Conservation (phyloP, 2,329 filamentous ascomycete genomes). For the Pyricularia sp. region DNA sequence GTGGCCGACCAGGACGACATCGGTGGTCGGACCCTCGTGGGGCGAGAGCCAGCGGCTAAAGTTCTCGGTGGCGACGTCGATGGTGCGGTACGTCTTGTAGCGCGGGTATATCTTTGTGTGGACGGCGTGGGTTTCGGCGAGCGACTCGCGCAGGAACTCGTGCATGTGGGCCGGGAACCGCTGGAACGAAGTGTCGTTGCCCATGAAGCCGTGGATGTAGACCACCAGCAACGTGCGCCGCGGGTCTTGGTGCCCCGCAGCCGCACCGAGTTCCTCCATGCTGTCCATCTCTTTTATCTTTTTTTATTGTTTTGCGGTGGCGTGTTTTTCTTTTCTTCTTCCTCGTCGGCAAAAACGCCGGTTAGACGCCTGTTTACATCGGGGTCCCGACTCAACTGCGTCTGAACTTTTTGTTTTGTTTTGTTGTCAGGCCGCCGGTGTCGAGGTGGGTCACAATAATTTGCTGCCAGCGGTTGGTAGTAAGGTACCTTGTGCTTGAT, state of each 20-base stretch:
- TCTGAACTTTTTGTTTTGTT: background rate
- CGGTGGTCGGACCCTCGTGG: slow-evolving; percentile 59
- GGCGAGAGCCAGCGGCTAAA: slow-evolving; percentile 74
- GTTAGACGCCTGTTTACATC: background rate
- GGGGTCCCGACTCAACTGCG: background rate
- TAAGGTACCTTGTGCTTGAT: background rate
- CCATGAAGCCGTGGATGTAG: slow-evolving; percentile 86
- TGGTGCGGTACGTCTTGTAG: slow-evolving; percentile 62
- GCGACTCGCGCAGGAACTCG: slow-evolving; percentile 50
- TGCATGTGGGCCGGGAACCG: slow-evolving; percentile 85
- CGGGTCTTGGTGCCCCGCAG: background rate
- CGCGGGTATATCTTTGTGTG: slow-evolving; percentile 78
- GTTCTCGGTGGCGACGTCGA: slow-evolving; percentile 63
- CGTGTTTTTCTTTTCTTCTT: background rate
- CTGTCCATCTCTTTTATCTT: background rate
- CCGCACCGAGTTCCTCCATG: background rate
- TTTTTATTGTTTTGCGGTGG: background rate
- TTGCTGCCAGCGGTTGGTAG: background rate
- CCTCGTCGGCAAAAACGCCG: background rate
- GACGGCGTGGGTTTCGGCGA: slow-evolving; percentile 63
- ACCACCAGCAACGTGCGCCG: slow-evolving; percentile 54
- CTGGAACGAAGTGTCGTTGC: slow-evolving; percentile 74
- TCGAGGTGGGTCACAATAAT: background rate
- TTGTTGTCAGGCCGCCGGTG: background rate
- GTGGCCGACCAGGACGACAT: slow-evolving; percentile 74